Percentiles rank a stretch among this genome's conserved stretches.
These are phyloP conservation scores for Cladosporium halotolerans DNA, from an alignment of 2,329 filamentous ascomycete genomes.

Conservation along the genomic window DNA sequence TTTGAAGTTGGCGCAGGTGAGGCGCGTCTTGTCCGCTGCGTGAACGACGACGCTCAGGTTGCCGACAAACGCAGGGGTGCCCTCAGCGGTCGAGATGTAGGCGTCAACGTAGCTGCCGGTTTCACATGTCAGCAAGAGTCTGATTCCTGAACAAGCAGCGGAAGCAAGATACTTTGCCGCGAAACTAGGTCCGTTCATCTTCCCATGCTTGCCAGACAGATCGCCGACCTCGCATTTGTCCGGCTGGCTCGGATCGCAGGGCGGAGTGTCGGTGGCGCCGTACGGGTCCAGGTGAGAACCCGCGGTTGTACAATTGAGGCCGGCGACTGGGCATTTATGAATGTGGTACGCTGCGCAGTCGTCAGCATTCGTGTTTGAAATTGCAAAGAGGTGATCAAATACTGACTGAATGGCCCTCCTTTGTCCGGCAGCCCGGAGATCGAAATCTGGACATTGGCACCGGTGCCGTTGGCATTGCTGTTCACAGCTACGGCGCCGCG, in stretches of 20 bases:
- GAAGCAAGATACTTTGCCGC: slow-evolving; percentile 24
- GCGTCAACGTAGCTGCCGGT: slow-evolving; percentile 41
- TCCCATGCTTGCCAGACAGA: slow-evolving; percentile 41
- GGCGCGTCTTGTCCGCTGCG: slow-evolving; percentile 45
- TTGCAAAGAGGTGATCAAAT: not conserved
- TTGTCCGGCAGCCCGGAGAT: slow-evolving; percentile 35
- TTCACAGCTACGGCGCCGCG: slow-evolving; percentile 31
- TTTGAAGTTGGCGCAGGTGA: slow-evolving; percentile 53
- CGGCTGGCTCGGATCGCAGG: slow-evolving; percentile 33
- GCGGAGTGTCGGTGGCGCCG: slow-evolving; percentile 33
- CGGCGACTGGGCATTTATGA: slow-evolving; percentile 36
- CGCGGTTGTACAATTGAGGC: slow-evolving; percentile 40
- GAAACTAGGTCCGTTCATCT: slow-evolving; percentile 28
- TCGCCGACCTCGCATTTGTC: slow-evolving; percentile 41
- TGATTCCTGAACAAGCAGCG: not conserved
- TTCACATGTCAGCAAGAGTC: not conserved
- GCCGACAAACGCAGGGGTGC: slow-evolving; percentile 45
- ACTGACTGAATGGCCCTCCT: slow-evolving; percentile 40
- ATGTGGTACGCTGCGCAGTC: slow-evolving; percentile 38
- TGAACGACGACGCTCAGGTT: slow-evolving; percentile 52
- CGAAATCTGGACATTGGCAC: slow-evolving; percentile 36
- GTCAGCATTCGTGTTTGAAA: not conserved
- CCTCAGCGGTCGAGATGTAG: slow-evolving; percentile 42
- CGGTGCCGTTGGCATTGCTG: slow-evolving; percentile 31
- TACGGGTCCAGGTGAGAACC: slow-evolving; percentile 40